A percentile compares a stretch with the other conserved stretches of the same genome.
Conservation (phyloP, 345 rosid species). For the Citrus mangshanensis region DNA sequence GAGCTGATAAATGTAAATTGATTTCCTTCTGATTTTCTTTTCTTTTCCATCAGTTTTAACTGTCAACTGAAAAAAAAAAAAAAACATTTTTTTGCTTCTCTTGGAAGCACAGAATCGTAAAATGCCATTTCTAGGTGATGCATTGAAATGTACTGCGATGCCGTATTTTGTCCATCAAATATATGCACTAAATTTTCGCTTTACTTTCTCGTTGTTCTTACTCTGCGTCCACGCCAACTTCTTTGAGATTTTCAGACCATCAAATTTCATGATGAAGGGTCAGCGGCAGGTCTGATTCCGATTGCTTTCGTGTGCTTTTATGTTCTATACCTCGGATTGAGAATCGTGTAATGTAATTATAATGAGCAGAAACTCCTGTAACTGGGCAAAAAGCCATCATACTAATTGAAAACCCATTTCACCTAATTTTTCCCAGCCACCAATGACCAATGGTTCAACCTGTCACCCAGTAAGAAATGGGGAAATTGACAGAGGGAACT, state of each 20-base stretch:
- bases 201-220: not conserved
- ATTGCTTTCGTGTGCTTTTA: no score
- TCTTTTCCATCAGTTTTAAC: not conserved
- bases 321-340: not conserved
- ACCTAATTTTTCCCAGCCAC: conserved; percentile 18
- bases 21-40: not conserved
- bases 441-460: no score
- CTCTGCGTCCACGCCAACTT: not conserved
- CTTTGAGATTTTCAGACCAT: not conserved
- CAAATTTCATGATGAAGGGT: not conserved
- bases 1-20: no score
- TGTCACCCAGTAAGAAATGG: not conserved
- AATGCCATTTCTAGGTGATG: not conserved
- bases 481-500: not conserved
- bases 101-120: not conserved
- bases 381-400: not conserved
- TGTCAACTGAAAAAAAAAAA: no score
- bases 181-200: not conserved
- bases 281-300: not conserved
- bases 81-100: not conserved
- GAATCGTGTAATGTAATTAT: not conserved
- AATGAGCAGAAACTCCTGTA: no score
- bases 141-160: not conserved
- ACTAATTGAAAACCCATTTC: conserved; percentile 18
- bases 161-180: not conserved